Evolutionary conservation across 2,329 filamentous ascomycete species (phyloP).

Genomic region (Botrytis hyacinthi): DNA sequence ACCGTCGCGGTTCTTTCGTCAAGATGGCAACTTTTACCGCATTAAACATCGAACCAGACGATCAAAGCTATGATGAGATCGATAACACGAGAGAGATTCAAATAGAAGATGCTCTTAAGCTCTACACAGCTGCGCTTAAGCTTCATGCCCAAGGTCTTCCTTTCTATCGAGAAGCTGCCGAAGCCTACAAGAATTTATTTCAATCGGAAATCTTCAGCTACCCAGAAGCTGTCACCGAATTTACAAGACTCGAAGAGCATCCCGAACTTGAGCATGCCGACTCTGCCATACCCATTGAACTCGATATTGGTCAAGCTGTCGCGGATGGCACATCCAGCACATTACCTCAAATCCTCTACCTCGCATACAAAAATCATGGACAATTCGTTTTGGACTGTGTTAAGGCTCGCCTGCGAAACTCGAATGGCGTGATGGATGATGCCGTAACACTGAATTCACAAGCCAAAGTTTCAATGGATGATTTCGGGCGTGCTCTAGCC

Average conservation of each 20-base stretch:
- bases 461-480: slow-evolving; percentile 48
- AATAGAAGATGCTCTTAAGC: slow-evolving; percentile 93
- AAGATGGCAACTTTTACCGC: slow-evolving; percentile 61
- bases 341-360: slow-evolving; percentile 83
- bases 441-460: slow-evolving; percentile 39
- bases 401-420: slow-evolving; percentile 50
- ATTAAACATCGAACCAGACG: slow-evolving; percentile 91
- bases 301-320: slow-evolving; percentile 58
- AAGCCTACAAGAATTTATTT: slow-evolving; percentile 83
- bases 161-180: slow-evolving; percentile 71
- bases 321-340: slow-evolving; percentile 76
- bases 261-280: slow-evolving; percentile 51
- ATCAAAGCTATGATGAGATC: slow-evolving; percentile 83
- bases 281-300: slow-evolving; percentile 47
- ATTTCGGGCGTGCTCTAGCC: slow-evolving; percentile 59
- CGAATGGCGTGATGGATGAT: slow-evolving; percentile 32
- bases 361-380: slow-evolving; percentile 93
- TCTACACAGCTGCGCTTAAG: slow-evolving; percentile 88
- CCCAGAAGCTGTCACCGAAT: slow-evolving; percentile 82
- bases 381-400: slow-evolving; percentile 83
- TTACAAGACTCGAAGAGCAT: slow-evolving; percentile 65
- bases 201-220: slow-evolving; percentile 92
- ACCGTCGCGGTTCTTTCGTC: background rate
- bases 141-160: slow-evolving; percentile 82
- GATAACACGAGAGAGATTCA: slow-evolving; percentile 94